These are phyloP conservation scores for Saccharomyces hybrid DNA, from an alignment of 1,139 yeast genomes.

Conservation along the genomic window DNA sequence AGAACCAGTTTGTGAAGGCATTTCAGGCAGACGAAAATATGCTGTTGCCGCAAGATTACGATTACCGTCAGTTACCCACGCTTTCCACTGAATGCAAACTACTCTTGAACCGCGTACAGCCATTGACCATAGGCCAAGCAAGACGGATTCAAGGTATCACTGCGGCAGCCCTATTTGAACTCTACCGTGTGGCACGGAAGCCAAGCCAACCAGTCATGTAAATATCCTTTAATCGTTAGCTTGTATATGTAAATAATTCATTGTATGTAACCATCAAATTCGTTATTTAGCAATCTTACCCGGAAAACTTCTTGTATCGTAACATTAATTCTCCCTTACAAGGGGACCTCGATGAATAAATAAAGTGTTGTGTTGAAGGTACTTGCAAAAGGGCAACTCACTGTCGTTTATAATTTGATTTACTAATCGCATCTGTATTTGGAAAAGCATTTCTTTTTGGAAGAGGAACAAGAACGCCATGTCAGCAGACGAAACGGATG, in stretches of 20 bases:
- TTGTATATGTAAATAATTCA: neutral
- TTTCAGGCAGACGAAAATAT: constrained; percentile 78
- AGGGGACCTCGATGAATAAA: neutral
- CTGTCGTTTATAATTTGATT: neutral
- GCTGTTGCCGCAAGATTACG: constrained; percentile 55
- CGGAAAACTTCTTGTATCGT: neutral
- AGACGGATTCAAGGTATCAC: constrained; percentile 91
- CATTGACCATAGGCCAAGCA: constrained; percentile 90
- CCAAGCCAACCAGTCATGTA: constrained; percentile 7
- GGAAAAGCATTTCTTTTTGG: neutral
- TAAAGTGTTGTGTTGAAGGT: neutral
- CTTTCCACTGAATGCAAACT: constrained; percentile 70
- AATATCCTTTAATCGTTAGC: neutral
- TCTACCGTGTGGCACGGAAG: constrained; percentile 37
- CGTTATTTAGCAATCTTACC: neutral
- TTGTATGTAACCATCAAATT: neutral
- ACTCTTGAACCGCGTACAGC: constrained; percentile 66
- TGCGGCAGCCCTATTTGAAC: constrained; percentile 71
- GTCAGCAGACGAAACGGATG: constrained; percentile 1
- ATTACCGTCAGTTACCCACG: constrained; percentile 46
- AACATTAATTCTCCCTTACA: neutral
- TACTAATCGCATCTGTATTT: neutral
- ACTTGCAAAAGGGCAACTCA: neutral
- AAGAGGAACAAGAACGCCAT: neutral
- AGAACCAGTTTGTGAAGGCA: constrained; percentile 61